Percentiles rank a stretch among this genome's conserved stretches.
Evolutionary conservation across 192 early-diverging fungal genomes (phyloP).

Genomic region (Linnemannia exigua): DNA sequence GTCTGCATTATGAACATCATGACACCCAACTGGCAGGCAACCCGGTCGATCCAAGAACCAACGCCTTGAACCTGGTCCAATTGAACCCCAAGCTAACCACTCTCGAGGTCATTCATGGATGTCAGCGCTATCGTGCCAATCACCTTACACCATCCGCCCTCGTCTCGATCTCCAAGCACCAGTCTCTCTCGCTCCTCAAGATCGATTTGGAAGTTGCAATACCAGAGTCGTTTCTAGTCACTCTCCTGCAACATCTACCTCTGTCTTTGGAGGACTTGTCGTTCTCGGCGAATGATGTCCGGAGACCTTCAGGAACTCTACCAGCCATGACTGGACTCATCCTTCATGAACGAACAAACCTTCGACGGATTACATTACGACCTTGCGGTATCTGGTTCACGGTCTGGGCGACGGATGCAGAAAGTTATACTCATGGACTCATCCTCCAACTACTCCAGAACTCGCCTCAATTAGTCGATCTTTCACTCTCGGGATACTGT

Average conservation of each 20-base stretch:
- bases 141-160: not conserved
- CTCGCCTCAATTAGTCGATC: not conserved
- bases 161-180: not conserved
- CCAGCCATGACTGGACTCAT: not conserved
- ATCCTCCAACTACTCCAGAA: not conserved
- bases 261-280: not conserved
- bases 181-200: not conserved
- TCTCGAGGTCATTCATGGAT: not conserved
- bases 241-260: not conserved
- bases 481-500: not conserved
- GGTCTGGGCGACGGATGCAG: not conserved
- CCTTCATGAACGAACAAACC: not conserved
- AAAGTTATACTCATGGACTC: not conserved
- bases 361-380: not conserved
- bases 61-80: not conserved
- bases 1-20: not conserved
- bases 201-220: not conserved
- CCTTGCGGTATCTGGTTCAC: not conserved
- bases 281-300: not conserved
- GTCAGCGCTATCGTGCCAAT: not conserved
- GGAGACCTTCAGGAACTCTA: not conserved
- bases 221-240: not conserved
- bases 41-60: not conserved
- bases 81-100: not conserved
- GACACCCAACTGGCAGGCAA: not conserved